phyloP scores from a whole-genome alignment of 1,284 basidiomycete species.

The Cutaneotrichosporon sp. region DNA sequence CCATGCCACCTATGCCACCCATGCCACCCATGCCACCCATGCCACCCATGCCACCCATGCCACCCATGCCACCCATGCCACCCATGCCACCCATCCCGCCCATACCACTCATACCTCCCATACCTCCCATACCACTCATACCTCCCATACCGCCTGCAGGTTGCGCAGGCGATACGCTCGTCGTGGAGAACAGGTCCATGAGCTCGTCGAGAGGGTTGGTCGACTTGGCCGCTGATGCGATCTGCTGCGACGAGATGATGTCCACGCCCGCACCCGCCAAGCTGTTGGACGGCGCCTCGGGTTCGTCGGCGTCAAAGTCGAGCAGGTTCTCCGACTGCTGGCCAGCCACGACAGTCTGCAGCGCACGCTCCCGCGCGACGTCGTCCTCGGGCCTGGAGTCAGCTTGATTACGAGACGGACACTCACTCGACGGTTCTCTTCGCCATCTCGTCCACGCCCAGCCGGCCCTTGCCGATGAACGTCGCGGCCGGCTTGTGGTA shows the following conservation, averaged over 20 bases:
- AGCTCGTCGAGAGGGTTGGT: constrained; percentile 84
- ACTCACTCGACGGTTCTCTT: constrained; percentile 67
- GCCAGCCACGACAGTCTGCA: constrained; percentile 83
- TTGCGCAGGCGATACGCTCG: constrained; percentile 51
- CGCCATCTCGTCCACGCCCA: constrained; percentile 79
- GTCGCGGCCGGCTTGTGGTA: constrained; percentile 95
- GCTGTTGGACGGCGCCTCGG: constrained; percentile 50
- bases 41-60: too few species aligned
- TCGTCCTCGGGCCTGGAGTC: constrained; percentile 59
- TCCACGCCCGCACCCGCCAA: constrained; percentile 9
- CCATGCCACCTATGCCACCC: neutral
- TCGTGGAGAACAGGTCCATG: constrained; percentile 76
- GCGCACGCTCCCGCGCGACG: constrained; percentile 70
- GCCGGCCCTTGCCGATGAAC: constrained; percentile 78
- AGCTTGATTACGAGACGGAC: constrained; percentile 21
- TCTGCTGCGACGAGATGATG: constrained; percentile 35
- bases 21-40: neutral
- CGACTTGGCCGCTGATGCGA: constrained; percentile 47
- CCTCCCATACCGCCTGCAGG: constrained; percentile 8
- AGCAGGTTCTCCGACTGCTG: constrained; percentile 93
- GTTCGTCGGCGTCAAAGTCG: constrained; percentile 76
- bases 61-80: too few species aligned
- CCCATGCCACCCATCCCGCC: neutral
- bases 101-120: neutral
- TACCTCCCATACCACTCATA: neutral